phyloP scores from a whole-genome alignment of 352 stramenopile genomes.

The Globisporangium acanthophoron region DNA sequence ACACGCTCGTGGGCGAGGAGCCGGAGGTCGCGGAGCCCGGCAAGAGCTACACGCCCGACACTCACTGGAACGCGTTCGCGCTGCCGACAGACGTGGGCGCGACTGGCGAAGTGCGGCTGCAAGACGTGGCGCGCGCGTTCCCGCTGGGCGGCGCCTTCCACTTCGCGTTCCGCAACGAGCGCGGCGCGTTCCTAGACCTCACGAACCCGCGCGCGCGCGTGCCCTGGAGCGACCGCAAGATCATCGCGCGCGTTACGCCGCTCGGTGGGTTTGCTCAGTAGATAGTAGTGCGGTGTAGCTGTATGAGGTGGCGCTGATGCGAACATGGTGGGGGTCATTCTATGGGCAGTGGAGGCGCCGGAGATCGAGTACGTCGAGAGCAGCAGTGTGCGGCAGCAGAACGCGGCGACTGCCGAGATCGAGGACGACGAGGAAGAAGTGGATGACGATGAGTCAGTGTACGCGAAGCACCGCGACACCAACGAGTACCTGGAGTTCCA shows the following conservation, averaged over 20 bases:
- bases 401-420: neutral
- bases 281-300: no score
- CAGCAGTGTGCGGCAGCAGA: neutral
- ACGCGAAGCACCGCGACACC: conserved; percentile 11
- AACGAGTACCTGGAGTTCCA: conserved; percentile 58
- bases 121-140: conserved; percentile 64
- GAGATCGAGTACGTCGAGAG: conserved; percentile 32
- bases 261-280: conserved; percentile 18
- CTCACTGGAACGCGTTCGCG: conserved; percentile 72
- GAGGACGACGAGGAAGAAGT: neutral
- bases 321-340: neutral
- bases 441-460: neutral
- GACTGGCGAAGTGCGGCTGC: conserved; percentile 27
- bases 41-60: conserved; percentile 39
- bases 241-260: conserved; percentile 60
- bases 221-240: conserved; percentile 57
- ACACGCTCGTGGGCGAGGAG: conserved; percentile 62
- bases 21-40: conserved; percentile 42
- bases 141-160: conserved; percentile 62
- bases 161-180: conserved; percentile 72
- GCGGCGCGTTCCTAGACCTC: conserved; percentile 62
- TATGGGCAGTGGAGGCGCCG: conserved; percentile 26
- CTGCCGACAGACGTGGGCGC: conserved; percentile 15
- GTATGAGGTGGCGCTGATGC: neutral
- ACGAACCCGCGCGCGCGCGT: conserved; percentile 63